Evolutionary conservation across 2,329 filamentous ascomycete genomes (phyloP).

Genomic region (Penicillium vulpinum): DNA sequence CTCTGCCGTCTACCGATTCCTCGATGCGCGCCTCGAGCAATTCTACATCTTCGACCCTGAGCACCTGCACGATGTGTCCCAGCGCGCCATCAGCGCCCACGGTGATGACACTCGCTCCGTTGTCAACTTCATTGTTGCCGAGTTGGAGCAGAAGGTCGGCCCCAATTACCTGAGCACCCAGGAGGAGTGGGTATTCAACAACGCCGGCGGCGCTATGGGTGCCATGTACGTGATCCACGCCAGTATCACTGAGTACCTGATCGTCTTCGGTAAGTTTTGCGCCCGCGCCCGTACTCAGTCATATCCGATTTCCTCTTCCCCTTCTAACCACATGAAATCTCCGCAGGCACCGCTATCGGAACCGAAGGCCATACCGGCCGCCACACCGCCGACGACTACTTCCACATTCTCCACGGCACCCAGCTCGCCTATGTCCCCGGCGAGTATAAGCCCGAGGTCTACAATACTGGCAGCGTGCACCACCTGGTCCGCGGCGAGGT

Average conservation of each 20-base stretch:
- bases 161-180: slow-evolving; percentile 62
- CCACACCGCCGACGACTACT: slow-evolving; percentile 92
- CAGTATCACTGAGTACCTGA: slow-evolving; percentile 87
- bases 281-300: neutral
- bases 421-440: slow-evolving; percentile 43
- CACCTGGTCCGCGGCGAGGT: slow-evolving; percentile 63
- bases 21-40: slow-evolving; percentile 41
- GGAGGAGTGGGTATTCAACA: slow-evolving; percentile 90
- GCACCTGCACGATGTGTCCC: slow-evolving; percentile 67
- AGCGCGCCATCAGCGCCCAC: slow-evolving; percentile 65
- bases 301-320: too few relatives aligned
- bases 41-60: slow-evolving; percentile 75
- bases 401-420: slow-evolving; percentile 70
- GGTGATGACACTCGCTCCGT: slow-evolving; percentile 73
- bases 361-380: slow-evolving; percentile 87
- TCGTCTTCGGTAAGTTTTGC: slow-evolving; percentile 67
- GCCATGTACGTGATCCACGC: slow-evolving; percentile 89
- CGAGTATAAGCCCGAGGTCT: slow-evolving; percentile 39
- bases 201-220: slow-evolving; percentile 87
- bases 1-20: slow-evolving; percentile 38
- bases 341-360: slow-evolving; percentile 51
- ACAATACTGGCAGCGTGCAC: slow-evolving; percentile 41
- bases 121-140: slow-evolving; percentile 67
- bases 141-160: slow-evolving; percentile 58
- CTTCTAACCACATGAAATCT: neutral